Evolutionary conservation across 108 stramenopile genomes (phyloP), one percentile per base, ranked within the genome.

Genomic region (Nannochloropsis gaditana): DNA sequence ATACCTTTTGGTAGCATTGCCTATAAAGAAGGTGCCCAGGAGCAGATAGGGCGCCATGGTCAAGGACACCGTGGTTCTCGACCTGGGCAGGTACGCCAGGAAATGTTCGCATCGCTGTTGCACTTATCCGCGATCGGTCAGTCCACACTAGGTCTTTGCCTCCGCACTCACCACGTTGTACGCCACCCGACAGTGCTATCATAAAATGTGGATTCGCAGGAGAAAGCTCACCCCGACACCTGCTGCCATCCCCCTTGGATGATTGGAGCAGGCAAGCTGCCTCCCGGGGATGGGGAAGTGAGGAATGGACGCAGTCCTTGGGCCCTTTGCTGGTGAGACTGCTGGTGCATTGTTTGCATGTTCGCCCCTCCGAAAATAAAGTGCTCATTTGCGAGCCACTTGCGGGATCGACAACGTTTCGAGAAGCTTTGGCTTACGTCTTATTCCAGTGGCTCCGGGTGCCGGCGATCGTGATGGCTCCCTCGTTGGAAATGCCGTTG

Each of bases 231-330:
- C 59, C 59, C 59, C 15, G 59, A 73, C 59, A 73, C 3, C n/a
- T 73, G 59, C 59, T 73, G 15, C 59, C 59, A 15, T 73, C 59
- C 59, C 59, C 59, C 19, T n/a, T 73, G 4, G 59, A 73, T 73
- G 2, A n/a, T n/a, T 73, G 59, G 59, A 73, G 59, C n/a, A 73
- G 5, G 59, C 59, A 73, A 73, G 59, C 59, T 15, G n/a, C 59
- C 59, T n/a, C n/a, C 19, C 59, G n/a, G 59, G 59, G 19, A 73
- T 73, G 59, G 59, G 59, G 59, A 73, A 15, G 1, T 15, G 59
- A 73, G 59, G 59, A 73, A 73, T 73, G 59, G 59, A n/a, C n/a
- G 59, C 59, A 73, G n/a, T 15, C n/a, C 59, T 73, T 73, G 59
- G 59, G 59, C n/a, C 59, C 59, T n/a, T n/a, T 73, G 59, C 19